Evolutionary conservation across 1,284 basidiomycete species (phyloP).

Genomic region (Cystobasidium pallidum): DNA sequence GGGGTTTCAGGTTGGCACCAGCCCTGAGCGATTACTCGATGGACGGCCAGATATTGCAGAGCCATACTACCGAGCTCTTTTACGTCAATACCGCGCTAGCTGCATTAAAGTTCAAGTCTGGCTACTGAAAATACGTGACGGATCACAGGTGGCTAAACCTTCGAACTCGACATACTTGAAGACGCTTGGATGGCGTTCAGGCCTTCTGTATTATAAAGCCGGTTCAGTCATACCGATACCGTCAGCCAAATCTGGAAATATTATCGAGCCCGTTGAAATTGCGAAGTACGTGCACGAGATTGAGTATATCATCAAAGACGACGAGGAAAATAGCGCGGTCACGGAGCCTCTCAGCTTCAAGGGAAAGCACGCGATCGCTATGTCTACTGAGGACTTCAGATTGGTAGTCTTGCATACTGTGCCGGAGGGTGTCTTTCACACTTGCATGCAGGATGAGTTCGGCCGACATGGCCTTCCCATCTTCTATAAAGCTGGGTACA

Average conservation of each 20-base stretch:
- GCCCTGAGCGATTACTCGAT: too few relatives aligned
- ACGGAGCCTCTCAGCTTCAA: not conserved
- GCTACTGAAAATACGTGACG: not conserved
- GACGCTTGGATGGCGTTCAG: not conserved
- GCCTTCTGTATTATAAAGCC: not conserved
- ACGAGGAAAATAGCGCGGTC: not conserved
- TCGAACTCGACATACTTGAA: slow-evolving; percentile 1
- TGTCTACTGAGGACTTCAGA: not conserved
- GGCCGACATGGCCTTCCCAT: slow-evolving; percentile 10
- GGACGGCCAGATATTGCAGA: too few relatives aligned
- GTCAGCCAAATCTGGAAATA: not conserved
- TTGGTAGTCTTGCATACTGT: not conserved
- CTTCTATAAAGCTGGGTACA: not conserved
- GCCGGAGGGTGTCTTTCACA: not conserved
- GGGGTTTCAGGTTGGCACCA: not conserved
- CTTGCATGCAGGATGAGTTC: not conserved
- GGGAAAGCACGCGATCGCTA: not conserved
- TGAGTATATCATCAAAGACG: not conserved
- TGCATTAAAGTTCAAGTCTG: not conserved
- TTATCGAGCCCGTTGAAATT: not conserved
- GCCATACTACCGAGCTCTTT: not conserved
- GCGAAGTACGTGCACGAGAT: not conserved
- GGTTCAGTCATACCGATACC: not conserved
- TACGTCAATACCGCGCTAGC: not conserved
- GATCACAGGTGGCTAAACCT: not conserved